Evolutionary conservation across 2,329 filamentous ascomycete species (phyloP).

Genomic region (Penicillium olsonii): DNA sequence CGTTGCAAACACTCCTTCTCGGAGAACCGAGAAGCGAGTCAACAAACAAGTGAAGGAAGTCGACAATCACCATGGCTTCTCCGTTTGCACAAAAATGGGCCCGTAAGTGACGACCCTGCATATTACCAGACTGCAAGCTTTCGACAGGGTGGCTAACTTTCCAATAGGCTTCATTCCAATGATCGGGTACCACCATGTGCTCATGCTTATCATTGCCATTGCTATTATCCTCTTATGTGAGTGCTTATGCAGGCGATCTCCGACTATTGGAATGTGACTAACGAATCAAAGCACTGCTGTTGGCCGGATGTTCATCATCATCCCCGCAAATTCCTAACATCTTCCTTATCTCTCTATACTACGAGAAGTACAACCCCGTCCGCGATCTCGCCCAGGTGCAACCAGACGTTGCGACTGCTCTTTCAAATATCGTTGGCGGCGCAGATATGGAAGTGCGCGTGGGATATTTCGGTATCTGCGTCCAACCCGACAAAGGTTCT

Average conservation of each 20-base stretch:
- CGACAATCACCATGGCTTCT: conserved; percentile 29
- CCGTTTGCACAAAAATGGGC: conserved; percentile 36
- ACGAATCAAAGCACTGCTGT: conserved; percentile 68
- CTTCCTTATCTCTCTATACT: conserved; percentile 98
- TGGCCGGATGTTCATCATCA: conserved; percentile 95
- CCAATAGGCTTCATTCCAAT: conserved; percentile 59
- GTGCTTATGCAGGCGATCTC: conserved; percentile 40
- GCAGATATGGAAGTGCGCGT: conserved; percentile 87
- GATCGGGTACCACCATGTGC: conserved; percentile 75
- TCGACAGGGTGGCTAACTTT: conserved; percentile 10
- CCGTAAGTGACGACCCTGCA: conserved; percentile 31
- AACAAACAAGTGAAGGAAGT: conserved; percentile 15
- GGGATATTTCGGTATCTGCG: conserved; percentile 96
- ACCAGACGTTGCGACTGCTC: conserved; percentile 80
- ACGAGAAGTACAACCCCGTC: conserved; percentile 77
- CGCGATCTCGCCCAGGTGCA: conserved; percentile 88
- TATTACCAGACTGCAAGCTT: neutral
- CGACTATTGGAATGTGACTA: conserved; percentile 22
- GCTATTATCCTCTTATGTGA: conserved; percentile 93
- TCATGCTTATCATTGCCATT: conserved; percentile 95
- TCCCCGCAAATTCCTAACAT: conserved; percentile 93
- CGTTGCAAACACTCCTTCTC: conserved; percentile 37
- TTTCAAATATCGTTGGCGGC: conserved; percentile 83
- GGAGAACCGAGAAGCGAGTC: conserved; percentile 44
- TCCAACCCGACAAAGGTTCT: conserved; percentile 84